Evolutionary conservation across 116 monocot species (phyloP).

Genomic region (Trichopus zeylanicus): DNA sequence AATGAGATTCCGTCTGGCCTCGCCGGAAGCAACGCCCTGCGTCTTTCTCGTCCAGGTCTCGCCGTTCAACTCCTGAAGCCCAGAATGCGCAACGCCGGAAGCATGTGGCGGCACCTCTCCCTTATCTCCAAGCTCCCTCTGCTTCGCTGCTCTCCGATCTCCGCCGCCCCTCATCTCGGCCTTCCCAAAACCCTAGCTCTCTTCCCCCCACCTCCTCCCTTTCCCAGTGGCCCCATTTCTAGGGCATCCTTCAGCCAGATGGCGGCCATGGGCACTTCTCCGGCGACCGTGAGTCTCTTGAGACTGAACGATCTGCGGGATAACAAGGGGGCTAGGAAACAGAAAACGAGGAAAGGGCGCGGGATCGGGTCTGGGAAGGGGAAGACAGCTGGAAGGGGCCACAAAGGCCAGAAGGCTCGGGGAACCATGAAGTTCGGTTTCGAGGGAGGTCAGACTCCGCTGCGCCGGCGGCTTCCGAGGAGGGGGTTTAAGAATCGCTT

Average conservation of each 20-base stretch:
- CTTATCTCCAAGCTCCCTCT: constrained; percentile 17
- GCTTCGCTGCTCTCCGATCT: not conserved
- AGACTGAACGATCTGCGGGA: constrained; percentile 80
- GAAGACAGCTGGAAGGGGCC: constrained; percentile 87
- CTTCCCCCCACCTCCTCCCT: not conserved
- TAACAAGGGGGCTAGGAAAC: constrained; percentile 60
- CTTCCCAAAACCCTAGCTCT: constrained; percentile 2
- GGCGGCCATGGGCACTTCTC: not conserved
- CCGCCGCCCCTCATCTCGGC: not conserved
- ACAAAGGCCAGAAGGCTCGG: constrained; percentile 95
- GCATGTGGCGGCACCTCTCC: constrained; percentile 29
- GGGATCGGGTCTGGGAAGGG: constrained; percentile 95
- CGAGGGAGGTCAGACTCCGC: constrained; percentile 95
- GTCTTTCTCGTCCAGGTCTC: too few species aligned
- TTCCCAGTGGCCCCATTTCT: not conserved
- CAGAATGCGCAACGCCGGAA: not conserved
- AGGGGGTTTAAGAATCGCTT: constrained; percentile 89
- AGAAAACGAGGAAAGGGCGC: constrained; percentile 83
- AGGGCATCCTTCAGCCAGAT: not conserved
- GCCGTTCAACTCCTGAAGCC: not conserved
- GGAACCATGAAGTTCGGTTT: constrained; percentile 86
- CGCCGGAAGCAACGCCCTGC: too few species aligned
- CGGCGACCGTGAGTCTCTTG: constrained; percentile 35
- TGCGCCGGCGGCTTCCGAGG: constrained; percentile 64
- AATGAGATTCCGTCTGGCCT: too few species aligned